Percentiles rank a stretch among this genome's conserved stretches.
phyloP scores from a whole-genome alignment of 208 protist genomes.

The Wallacemonas sp. region DNA sequence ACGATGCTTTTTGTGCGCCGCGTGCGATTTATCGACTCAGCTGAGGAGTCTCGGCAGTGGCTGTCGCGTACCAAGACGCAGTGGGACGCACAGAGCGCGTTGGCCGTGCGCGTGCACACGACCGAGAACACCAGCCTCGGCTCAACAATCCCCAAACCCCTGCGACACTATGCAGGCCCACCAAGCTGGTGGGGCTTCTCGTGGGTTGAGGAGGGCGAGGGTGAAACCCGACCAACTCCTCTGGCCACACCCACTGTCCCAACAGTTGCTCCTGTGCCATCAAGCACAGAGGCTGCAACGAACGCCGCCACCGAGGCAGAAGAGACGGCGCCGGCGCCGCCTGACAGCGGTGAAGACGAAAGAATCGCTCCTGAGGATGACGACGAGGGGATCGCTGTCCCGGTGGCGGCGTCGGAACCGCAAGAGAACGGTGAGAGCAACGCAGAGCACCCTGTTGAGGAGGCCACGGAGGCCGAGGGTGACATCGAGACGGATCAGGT shows the following conservation, averaged over 20 bases:
- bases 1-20: slow-evolving; percentile 48
- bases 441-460: too few species aligned
- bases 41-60: slow-evolving; percentile 43
- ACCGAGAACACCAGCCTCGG: slow-evolving; percentile 37
- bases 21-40: slow-evolving; percentile 46
- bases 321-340: too few species aligned
- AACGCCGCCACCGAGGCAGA: neutral
- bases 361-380: neutral
- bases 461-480: neutral
- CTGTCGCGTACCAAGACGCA: slow-evolving; percentile 32
- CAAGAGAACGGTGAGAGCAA: neutral
- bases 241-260: neutral
- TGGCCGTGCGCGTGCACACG: slow-evolving; percentile 51
- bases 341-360: neutral
- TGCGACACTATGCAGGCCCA: slow-evolving; percentile 17
- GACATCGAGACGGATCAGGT: too few species aligned
- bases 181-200: slow-evolving; percentile 29
- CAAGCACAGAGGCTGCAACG: too few species aligned
- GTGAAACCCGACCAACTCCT: neutral
- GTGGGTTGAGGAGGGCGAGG: slow-evolving; percentile 37
- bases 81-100: slow-evolving; percentile 33
- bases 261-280: too few species aligned
- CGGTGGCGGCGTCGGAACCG: neutral
- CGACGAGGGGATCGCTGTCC: neutral
- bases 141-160: slow-evolving; percentile 41